Base-by-base conservation (phyloP, 805 yeast species). In the Lachancea mirantina region DNA sequence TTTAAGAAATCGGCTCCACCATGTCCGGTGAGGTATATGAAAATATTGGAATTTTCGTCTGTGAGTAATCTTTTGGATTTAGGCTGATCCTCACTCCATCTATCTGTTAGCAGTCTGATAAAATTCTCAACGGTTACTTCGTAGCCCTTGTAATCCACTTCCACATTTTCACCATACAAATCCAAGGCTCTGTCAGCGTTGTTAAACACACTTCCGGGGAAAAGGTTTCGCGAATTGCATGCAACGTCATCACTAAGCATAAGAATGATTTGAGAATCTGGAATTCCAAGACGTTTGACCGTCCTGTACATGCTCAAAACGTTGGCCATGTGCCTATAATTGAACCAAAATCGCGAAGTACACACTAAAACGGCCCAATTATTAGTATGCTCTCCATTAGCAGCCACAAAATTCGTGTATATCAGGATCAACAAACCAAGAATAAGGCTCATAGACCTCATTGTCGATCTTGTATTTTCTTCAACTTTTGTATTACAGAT, bases 61-160 rank as follows among this genome's bases (percentile, higher is more conserved):
- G 97, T 85, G 39, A 88, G 62, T 28, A 92, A 65, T 43, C 97
- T 68, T 59, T 92, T 92, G 9, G 94, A 82, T 41, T 95, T 70
- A 3, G 98, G 97, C 43, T 89, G 95, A 34, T 84, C 88, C 22
- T 78, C 82, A 27, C 87, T 87, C 95, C 97, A 92, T 45, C 97
- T 74, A 55, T 92, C 97, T 0, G 98, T 92, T 43, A 92, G 62
- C 37, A 92, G 63, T 41, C 98, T 68, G n/a, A 92, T 76, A 47
- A 92, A 89, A 57, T 87, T 89, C 57, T 92, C 97, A 14, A 92
- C 99, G 0, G 98, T 92, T 15, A 92, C 99, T 47, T 92, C 98
- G 54, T 92, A 92, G 1, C 99, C 99, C 42, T 96, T 66, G 57
- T 87, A 92, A 59, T 92, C 99, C 9, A 92, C 97, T 57, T 92